phyloP scores from a whole-genome alignment of 2,329 filamentous ascomycete genomes.

The Onygena corvina region DNA sequence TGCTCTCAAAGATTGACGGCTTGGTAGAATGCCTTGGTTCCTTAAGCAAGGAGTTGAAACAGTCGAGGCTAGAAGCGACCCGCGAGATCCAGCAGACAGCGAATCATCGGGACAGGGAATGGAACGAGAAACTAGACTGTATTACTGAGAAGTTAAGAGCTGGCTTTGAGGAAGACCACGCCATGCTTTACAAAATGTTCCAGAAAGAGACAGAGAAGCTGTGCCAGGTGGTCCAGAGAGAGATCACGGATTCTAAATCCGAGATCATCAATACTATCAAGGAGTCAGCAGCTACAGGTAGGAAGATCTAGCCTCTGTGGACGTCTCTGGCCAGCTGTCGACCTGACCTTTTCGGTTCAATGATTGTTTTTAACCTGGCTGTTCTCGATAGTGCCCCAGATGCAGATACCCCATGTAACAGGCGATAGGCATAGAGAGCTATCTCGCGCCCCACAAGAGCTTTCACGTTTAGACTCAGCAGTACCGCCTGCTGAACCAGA shows the following conservation, averaged over 20 bases:
- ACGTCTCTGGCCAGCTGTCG: neutral
- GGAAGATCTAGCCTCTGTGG: neutral
- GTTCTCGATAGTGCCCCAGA: neutral
- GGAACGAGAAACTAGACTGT: neutral
- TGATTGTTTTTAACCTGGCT: neutral
- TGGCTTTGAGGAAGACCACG: constrained; percentile 3
- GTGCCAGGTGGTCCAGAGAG: constrained; percentile 4
- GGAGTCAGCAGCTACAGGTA: neutral
- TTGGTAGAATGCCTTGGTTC: neutral
- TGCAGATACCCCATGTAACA: neutral
- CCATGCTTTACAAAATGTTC: constrained; percentile 1
- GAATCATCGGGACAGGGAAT: neutral
- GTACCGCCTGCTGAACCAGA: neutral
- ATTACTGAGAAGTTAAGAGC: neutral
- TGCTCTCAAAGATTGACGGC: neutral
- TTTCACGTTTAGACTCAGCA: neutral
- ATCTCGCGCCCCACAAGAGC: neutral
- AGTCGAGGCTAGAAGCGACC: constrained; percentile 10
- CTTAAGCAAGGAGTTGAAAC: constrained; percentile 2
- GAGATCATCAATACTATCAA: constrained; percentile 1
- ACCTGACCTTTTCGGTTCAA: too few species aligned
- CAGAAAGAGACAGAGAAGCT: constrained; percentile 2
- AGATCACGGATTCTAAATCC: neutral
- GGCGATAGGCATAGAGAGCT: neutral
- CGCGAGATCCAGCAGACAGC: constrained; percentile 16